Evolutionary conservation across 306 rosid genomes (phyloP).

Genomic region (Glycyrrhiza uralensis): DNA sequence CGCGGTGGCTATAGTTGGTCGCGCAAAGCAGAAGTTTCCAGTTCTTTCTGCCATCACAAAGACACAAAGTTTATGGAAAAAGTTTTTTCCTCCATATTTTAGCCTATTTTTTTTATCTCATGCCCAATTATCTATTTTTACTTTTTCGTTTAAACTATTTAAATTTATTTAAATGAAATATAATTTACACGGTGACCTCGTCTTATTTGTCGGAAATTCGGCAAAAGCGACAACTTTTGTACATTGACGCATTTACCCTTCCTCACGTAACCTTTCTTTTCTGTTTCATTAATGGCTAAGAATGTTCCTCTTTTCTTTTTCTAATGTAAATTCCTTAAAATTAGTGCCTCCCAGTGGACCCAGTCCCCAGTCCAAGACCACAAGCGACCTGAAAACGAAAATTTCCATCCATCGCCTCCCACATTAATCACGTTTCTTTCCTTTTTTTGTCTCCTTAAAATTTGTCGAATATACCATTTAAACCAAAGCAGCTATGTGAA

Average conservation of each 20-base stretch:
- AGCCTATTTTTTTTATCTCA: too few relatives aligned
- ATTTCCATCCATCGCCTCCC: not conserved
- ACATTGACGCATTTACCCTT: not conserved
- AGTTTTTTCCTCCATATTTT: not conserved
- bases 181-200: not conserved
- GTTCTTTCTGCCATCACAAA: not conserved
- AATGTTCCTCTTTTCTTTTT: not conserved
- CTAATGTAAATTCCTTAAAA: not conserved
- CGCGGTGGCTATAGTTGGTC: not conserved
- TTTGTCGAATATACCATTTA: not conserved
- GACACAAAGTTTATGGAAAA: not conserved
- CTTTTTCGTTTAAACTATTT: not conserved
- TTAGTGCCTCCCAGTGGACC: not conserved
- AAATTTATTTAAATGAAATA: not conserved
- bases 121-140: not conserved
- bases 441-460: not conserved
- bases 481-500: not conserved
- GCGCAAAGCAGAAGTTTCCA: not conserved
- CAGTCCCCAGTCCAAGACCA: too few relatives aligned
- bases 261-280: not conserved
- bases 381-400: not conserved
- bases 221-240: not conserved
- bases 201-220: not conserved
- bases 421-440: not conserved
- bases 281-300: not conserved